Conservation (phyloP, 1,284 basidiomycete genomes). For the Ceratobasidium theobromae region DNA sequence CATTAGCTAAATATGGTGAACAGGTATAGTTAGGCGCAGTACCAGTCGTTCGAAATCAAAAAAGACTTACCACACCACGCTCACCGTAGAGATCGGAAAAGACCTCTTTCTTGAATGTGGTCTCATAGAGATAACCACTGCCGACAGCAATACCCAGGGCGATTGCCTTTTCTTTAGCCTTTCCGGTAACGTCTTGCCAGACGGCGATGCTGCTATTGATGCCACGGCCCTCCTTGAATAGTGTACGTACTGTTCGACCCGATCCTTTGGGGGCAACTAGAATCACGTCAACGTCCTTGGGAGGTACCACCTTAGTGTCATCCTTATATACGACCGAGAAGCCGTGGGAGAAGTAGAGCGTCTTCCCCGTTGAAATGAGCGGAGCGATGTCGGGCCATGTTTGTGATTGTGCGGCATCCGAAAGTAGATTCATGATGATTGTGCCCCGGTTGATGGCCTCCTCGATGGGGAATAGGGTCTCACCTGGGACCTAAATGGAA, state of each 20-base stretch:
- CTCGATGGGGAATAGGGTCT: constrained; percentile 98
- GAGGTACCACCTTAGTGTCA: constrained; percentile 92
- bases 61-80: constrained; percentile 86
- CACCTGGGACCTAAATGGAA: constrained; percentile 74
- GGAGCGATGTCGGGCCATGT: constrained; percentile 90
- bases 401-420: constrained; percentile 95
- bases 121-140: constrained; percentile 97
- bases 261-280: constrained; percentile 99
- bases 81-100: constrained; percentile 99
- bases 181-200: constrained; percentile 93
- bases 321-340: constrained; percentile 99
- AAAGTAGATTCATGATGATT: constrained; percentile 99
- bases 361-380: constrained; percentile 98
- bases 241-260: constrained; percentile 96
- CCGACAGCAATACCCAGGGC: constrained; percentile 95
- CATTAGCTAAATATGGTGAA: constrained; percentile 69
- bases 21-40: constrained; percentile 35
- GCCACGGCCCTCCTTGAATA: constrained; percentile 99
- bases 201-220: constrained; percentile 91
- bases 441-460: constrained; percentile 95
- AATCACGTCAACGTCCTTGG: constrained; percentile 95
- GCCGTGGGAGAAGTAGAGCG: constrained; percentile 99
- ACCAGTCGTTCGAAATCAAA: constrained; percentile 10
- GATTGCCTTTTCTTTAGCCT: constrained; percentile 96
- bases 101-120: constrained; percentile 99